A percentile compares a stretch with the other conserved stretches of the same genome.
These are phyloP conservation scores for Vaccinium darrowii DNA, from an alignment of 148 eudicot genomes.

Conservation along the genomic window DNA sequence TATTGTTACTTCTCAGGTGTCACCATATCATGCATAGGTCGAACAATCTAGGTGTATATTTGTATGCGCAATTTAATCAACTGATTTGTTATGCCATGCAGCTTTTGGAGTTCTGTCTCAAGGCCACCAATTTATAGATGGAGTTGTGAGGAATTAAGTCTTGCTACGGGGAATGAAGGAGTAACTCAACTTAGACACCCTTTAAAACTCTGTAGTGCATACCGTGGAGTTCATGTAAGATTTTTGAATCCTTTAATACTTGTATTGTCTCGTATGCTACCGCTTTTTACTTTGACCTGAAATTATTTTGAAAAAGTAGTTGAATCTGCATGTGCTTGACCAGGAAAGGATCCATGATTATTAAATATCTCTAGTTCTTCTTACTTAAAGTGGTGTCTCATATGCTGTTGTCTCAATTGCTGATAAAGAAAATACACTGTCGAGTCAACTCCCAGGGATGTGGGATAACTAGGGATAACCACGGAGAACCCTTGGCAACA, in stretches of 20 bases:
- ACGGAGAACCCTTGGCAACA: slow-evolving; percentile 69
- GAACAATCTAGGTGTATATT: background rate
- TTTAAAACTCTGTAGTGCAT: slow-evolving; percentile 56
- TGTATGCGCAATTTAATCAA: background rate
- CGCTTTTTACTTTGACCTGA: background rate
- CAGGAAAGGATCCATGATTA: background rate
- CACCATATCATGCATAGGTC: background rate
- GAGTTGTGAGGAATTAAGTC: slow-evolving; percentile 52
- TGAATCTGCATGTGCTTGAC: background rate
- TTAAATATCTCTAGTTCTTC: background rate
- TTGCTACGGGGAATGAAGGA: slow-evolving; percentile 53
- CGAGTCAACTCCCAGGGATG: slow-evolving; percentile 44
- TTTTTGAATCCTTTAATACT: slow-evolving; percentile 1
- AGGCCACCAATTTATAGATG: slow-evolving; percentile 32
- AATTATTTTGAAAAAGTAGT: background rate
- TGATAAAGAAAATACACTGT: background rate
- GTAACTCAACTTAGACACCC: slow-evolving; percentile 42
- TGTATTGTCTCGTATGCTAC: background rate
- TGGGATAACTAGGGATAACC: slow-evolving; percentile 43
- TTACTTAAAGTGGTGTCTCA: background rate
- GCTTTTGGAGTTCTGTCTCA: slow-evolving; percentile 25
- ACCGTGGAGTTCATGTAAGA: slow-evolving; percentile 61
- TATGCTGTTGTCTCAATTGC: background rate
- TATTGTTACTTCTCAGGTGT: background rate
- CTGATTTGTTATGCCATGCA: background rate